Base-by-base conservation (phyloP, 345 rosid species). In the Salix dunnii region DNA sequence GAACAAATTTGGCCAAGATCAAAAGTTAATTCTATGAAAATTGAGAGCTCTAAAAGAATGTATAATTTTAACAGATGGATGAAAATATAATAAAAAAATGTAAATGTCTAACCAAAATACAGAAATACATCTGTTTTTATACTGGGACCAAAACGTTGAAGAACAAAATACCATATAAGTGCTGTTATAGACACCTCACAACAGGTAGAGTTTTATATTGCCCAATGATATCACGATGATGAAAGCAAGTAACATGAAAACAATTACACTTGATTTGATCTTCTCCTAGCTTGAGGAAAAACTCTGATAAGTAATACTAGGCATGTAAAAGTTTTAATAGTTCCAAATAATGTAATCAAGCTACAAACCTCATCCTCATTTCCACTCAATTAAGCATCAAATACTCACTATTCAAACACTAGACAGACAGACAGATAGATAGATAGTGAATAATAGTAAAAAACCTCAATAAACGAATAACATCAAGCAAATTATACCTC, bases 401-500 rank as follows among this genome's bases (percentile, higher is more conserved):
- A 53, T 51, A 20, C 58, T 20, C 10, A 18, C 58, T 51, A 27
- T 23, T 62, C n/a, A 1, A 77, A 77, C 48, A 55, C 67, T n/a
- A n/a, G n/a, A n/a, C n/a, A n/a, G n/a, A n/a, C n/a, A n/a, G n/a
- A n/a, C n/a, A n/a, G n/a, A n/a, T n/a, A n/a, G n/a, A n/a, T n/a
- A n/a, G n/a, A n/a, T n/a, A n/a, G 28, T 67, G 25, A 65, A 18
- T 46, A 8, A 78, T 48, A 68, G 18, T 65, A 67, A 77, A 69
- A 48, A 73, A 68, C 43, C 68, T 33, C 53, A 79, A 75, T 62
- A 70, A 68, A 11, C 33, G 62, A 43, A 31, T 61, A 71, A 51
- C 40, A 60, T 65, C 74, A 42, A 58, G 65, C 12, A 36, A 13
- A 66, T 63, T 35, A 67, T 82, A 94, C 98, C 97, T 94, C 98